Percentiles rank a stretch among this genome's conserved stretches.
These are phyloP conservation scores for Trichophyton rubrum DNA, from an alignment of 2,329 filamentous ascomycete species.

Conservation along the genomic window DNA sequence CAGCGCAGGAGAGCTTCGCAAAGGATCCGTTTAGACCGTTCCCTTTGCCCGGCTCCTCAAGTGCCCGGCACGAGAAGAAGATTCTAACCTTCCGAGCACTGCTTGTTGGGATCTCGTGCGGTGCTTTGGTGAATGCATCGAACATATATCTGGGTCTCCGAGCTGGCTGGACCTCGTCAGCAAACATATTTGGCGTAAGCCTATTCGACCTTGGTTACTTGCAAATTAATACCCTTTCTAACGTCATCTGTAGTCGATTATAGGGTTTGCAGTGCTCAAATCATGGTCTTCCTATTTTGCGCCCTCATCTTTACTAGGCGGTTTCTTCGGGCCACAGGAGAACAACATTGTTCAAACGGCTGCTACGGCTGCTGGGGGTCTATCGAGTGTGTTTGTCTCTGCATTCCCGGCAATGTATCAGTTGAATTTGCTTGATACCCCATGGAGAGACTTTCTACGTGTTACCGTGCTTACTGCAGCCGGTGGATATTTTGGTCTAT, in stretches of 20 bases:
- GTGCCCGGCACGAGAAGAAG: not conserved
- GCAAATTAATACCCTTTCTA: not conserved
- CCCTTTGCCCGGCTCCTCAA: not conserved
- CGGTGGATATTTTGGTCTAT: constrained; percentile 43
- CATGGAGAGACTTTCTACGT: constrained; percentile 11
- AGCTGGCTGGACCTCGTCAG: constrained; percentile 26
- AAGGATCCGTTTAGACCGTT: constrained; percentile 9
- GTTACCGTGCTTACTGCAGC: constrained; percentile 12
- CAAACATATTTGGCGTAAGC: constrained; percentile 12
- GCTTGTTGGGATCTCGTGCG: constrained; percentile 43
- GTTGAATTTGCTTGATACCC: constrained; percentile 24
- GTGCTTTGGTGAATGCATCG: constrained; percentile 49
- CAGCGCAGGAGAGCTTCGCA: constrained; percentile 1
- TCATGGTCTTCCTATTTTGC: constrained; percentile 28
- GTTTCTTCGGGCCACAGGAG: constrained; percentile 34
- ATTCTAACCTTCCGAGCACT: constrained; percentile 43
- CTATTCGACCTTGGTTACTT: not conserved
- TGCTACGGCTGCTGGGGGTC: constrained; percentile 34
- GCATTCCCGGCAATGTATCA: constrained; percentile 36
- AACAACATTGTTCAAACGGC: constrained; percentile 39
- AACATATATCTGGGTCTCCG: constrained; percentile 50
- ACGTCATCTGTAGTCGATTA: constrained; percentile 21
- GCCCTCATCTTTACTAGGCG: constrained; percentile 14
- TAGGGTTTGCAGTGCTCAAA: constrained; percentile 35
- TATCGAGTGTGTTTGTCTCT: constrained; percentile 34